Conservation (phyloP, 2,329 filamentous ascomycete genomes). For the Spiromastix sp. region DNA sequence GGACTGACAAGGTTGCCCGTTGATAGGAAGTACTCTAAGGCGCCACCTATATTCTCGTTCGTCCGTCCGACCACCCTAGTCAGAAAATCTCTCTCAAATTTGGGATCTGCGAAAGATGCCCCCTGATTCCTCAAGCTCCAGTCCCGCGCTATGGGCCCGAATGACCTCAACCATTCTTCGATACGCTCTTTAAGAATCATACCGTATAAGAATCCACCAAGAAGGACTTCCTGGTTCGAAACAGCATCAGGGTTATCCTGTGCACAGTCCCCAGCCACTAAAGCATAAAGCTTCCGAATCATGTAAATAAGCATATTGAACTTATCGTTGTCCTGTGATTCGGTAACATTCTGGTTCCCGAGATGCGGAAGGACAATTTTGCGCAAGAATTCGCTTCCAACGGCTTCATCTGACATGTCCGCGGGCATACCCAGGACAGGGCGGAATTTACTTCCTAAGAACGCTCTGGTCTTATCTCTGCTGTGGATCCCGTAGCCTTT, state of each 20-base stretch:
- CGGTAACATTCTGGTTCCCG: constrained; percentile 73
- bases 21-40: constrained; percentile 88
- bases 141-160: constrained; percentile 43
- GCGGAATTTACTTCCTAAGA: constrained; percentile 83
- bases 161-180: constrained; percentile 75
- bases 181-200: constrained; percentile 93
- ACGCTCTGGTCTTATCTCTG: constrained; percentile 69
- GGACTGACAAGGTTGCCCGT: constrained; percentile 89
- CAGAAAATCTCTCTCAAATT: constrained; percentile 72
- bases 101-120: constrained; percentile 58
- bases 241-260: constrained; percentile 95
- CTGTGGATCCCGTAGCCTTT: constrained; percentile 81
- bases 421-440: constrained; percentile 75
- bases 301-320: constrained; percentile 92
- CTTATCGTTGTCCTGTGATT: constrained; percentile 79
- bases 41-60: constrained; percentile 79
- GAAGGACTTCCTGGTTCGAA: constrained; percentile 87
- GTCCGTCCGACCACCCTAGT: constrained; percentile 66
- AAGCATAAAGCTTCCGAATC: constrained; percentile 86
- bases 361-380: constrained; percentile 87
- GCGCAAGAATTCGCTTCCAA: constrained; percentile 80
- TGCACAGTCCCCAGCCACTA: constrained; percentile 85
- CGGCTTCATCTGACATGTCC: constrained; percentile 77
- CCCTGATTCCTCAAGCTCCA: constrained; percentile 44
- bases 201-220: constrained; percentile 87